phyloP scores from a whole-genome alignment of 805 yeast species.

The Pichia pseudocactophila region DNA sequence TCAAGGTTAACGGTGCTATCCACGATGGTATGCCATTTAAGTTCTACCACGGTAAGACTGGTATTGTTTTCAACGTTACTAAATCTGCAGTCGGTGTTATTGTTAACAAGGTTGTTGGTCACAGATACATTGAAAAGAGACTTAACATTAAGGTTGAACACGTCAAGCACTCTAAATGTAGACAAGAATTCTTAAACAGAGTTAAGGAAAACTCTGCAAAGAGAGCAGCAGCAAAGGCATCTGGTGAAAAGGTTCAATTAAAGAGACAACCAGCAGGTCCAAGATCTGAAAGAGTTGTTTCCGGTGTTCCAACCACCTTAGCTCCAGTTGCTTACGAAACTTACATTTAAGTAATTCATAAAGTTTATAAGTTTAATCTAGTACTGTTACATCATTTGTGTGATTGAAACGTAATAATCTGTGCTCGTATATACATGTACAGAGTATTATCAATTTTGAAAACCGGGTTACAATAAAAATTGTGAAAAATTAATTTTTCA shows the following conservation, averaged over 20 bases:
- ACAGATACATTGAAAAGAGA: constrained; percentile 99
- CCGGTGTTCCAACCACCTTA: constrained; percentile 90
- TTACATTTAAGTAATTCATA: constrained; percentile 62
- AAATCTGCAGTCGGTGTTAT: constrained; percentile 97
- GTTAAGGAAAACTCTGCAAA: constrained; percentile 94
- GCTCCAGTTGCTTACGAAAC: constrained; percentile 99
- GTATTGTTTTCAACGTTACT: constrained; percentile 98
- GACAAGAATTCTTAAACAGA: constrained; percentile 98
- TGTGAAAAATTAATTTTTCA: too few relatives aligned
- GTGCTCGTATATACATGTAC: too few relatives aligned
- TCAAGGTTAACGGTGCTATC: constrained; percentile 98
- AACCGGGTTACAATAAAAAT: too few relatives aligned
- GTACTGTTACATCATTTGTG: constrained; percentile 4
- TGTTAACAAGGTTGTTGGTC: constrained; percentile 96
- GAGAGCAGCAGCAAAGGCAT: constrained; percentile 89
- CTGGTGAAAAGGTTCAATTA: constrained; percentile 83
- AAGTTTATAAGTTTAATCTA: constrained; percentile 1
- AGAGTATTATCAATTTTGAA: too few relatives aligned
- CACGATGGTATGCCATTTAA: constrained; percentile 99
- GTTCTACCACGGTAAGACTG: constrained; percentile 99
- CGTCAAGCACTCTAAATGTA: constrained; percentile 98
- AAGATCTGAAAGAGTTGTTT: constrained; percentile 82
- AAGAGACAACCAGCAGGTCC: constrained; percentile 99
- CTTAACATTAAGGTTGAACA: constrained; percentile 98
- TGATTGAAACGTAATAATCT: not conserved